A percentile compares a stretch with the other conserved stretches of the same genome.
Evolutionary conservation across 176 grass and related monocot species (phyloP).

Genomic region (Elaeis guineensis): DNA sequence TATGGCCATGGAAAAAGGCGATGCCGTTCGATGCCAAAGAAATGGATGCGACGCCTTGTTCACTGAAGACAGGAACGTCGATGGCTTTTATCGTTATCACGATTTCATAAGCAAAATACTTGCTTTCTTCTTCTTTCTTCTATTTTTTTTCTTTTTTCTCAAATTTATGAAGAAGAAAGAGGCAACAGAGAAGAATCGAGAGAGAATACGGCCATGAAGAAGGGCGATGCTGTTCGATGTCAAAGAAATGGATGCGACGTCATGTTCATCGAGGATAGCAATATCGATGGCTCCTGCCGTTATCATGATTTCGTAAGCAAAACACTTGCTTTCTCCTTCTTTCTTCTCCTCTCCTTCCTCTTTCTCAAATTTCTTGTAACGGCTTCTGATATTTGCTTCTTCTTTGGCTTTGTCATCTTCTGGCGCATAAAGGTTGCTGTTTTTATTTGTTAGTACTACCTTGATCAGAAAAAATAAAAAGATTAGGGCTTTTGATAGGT

Average conservation of each 20-base stretch:
- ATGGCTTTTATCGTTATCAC: slow-evolving; percentile 76
- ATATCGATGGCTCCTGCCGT: slow-evolving; percentile 66
- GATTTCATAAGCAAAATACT: slow-evolving; percentile 47
- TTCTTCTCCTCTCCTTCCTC: neutral
- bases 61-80: slow-evolving; percentile 60
- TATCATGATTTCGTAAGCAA: slow-evolving; percentile 79
- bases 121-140: neutral
- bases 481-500: too few species aligned
- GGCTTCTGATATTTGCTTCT: neutral
- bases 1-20: slow-evolving; percentile 35
- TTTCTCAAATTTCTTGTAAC: neutral
- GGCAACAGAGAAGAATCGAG: too few species aligned
- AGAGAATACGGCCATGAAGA: slow-evolving; percentile 38
- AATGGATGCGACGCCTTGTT: slow-evolving; percentile 81
- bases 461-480: too few species aligned
- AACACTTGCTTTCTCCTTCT: neutral
- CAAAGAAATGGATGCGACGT: slow-evolving; percentile 86
- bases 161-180: too few species aligned
- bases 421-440: too few species aligned
- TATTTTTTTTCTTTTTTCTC: neutral
- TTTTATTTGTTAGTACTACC: too few species aligned
- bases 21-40: slow-evolving; percentile 62
- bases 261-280: slow-evolving; percentile 61
- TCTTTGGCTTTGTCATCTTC: neutral
- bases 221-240: slow-evolving; percentile 46